These are phyloP conservation scores for Trichosporon sp. DNA, from an alignment of 1,284 basidiomycete species.

Conservation along the genomic window DNA sequence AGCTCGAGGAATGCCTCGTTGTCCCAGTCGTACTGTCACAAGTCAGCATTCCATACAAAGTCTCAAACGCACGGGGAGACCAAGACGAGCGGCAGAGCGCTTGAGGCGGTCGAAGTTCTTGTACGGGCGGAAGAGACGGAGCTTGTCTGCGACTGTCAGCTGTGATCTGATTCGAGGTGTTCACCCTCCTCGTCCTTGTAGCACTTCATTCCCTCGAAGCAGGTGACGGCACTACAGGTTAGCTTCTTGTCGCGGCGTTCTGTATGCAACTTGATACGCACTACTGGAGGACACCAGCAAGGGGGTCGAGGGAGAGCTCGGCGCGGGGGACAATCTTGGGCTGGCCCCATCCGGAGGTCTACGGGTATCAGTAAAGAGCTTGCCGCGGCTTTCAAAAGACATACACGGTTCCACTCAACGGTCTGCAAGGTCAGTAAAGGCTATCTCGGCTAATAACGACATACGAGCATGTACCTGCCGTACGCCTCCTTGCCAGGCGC, in stretches of 20 bases:
- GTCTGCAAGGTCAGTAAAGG: not conserved
- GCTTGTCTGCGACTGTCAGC: conserved; percentile 25
- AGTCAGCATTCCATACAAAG: not conserved
- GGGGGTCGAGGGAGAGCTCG: conserved; percentile 38
- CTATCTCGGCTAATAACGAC: not conserved
- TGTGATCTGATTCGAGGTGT: not conserved
- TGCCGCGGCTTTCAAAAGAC: not conserved
- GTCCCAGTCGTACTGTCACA: conserved; percentile 37
- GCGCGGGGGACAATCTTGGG: conserved; percentile 35
- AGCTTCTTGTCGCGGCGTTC: not conserved
- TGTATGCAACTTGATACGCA: conserved; percentile 7
- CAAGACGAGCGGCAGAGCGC: conserved; percentile 39
- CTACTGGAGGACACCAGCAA: conserved; percentile 43
- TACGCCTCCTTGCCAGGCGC: conserved; percentile 15
- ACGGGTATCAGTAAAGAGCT: not conserved
- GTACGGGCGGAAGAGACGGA: conserved; percentile 40
- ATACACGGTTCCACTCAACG: conserved; percentile 27
- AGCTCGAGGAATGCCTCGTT: conserved; percentile 40
- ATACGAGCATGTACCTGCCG: conserved; percentile 32
- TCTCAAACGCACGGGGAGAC: conserved; percentile 34
- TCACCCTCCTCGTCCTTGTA: conserved; percentile 38
- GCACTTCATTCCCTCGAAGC: conserved; percentile 49
- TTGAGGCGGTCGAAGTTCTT: conserved; percentile 45
- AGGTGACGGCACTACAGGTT: conserved; percentile 33
- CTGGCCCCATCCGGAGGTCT: conserved; percentile 40